Conservation (phyloP, 2,329 filamentous ascomycete genomes). For the Diaporthe sp. region DNA sequence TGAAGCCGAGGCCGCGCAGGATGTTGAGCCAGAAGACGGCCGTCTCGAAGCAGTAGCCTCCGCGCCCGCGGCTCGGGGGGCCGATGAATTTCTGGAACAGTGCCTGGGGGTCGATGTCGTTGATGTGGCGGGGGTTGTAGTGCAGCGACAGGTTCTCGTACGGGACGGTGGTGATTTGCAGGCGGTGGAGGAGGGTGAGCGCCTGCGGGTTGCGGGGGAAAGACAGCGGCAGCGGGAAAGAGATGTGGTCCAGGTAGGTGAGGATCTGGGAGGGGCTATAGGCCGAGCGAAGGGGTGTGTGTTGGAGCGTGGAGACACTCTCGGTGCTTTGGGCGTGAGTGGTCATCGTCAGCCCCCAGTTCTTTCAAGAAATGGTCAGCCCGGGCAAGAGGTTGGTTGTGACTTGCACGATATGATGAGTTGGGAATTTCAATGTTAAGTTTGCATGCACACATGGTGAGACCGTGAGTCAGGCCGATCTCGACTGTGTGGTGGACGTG, state of each 20-base stretch:
- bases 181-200: constrained; percentile 55
- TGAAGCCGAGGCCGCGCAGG: constrained; percentile 46
- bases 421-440: background rate
- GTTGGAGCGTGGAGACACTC: background rate
- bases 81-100: constrained; percentile 65
- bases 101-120: constrained; percentile 59
- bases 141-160: constrained; percentile 71
- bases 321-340: background rate
- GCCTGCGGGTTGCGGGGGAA: constrained; percentile 50
- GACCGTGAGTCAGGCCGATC: constrained; percentile 8
- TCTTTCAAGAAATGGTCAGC: background rate
- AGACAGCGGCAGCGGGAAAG: constrained; percentile 33
- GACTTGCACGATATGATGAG: background rate
- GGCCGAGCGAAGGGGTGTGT: constrained; percentile 8
- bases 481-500: background rate
- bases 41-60: constrained; percentile 74
- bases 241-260: constrained; percentile 35
- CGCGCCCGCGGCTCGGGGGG: constrained; percentile 54
- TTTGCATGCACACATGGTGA: background rate
- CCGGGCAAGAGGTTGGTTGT: background rate
- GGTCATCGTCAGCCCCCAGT: background rate
- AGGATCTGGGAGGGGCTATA: constrained; percentile 34
- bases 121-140: constrained; percentile 57
- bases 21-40: constrained; percentile 63
- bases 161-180: constrained; percentile 65